Base-by-base conservation (phyloP, 1,284 basidiomycete species). In the Vanrija sp. region DNA sequence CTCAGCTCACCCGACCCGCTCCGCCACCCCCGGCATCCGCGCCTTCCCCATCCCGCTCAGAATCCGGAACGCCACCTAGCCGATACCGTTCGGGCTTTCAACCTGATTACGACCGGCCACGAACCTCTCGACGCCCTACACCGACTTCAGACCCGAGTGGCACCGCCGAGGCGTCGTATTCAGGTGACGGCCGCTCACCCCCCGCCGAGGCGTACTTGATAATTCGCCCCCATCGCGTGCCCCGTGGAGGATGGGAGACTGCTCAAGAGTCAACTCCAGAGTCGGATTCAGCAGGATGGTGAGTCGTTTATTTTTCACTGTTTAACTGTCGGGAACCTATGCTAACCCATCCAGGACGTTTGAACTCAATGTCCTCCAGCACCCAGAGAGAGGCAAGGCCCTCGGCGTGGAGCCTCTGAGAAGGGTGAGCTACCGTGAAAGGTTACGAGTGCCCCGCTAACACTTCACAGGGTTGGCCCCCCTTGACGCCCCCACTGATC, bases 151-250 rank as follows among this genome's bases (percentile, higher is more conserved):
- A 49, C 5, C 34, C 49, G 18, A 46, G 46, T 0, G 54, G 54
- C 3, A 46, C 50, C 14, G 59, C 55, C 4, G 34, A 48, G 0
- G 55, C 59, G 3, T 55, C 52, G 1, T 46, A 50, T 16, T 53
- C 50, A 5, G 44, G 38, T 15, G 52, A 53, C 8, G 55, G 53
- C 10, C 55, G 55, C 8, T 55, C 59, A 3, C 59, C 59, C 3
- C 59, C 59, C 1, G 52, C 55, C 1, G 59, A 61, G 21, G 59
- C 59, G 16, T 61, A 61, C 38, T 26, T 61, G 7, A 46, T 61
- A 21, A 21, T 61, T 8, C 50, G 59, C 14, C 59, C 59, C 12
- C 59, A 61, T 21, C 55, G 51, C 3, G 50, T 61, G 9, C 59
- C 59, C 6, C 55, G 55, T 18, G 48, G 46, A 8, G 59, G 59